Conservation (phyloP, 257 asterid genomes). For the Vinca minor region DNA sequence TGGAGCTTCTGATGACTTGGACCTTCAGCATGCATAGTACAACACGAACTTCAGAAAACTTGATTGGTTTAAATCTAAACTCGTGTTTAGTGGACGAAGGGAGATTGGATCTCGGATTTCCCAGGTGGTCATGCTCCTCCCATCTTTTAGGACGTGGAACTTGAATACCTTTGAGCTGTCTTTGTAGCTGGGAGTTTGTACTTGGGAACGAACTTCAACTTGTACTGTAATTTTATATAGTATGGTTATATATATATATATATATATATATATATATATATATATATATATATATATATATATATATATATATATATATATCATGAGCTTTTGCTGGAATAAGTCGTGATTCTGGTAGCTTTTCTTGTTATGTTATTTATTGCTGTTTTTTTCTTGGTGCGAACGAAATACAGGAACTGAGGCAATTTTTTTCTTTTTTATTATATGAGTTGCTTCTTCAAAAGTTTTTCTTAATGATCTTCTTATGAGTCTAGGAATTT, state of each 20-base stretch:
- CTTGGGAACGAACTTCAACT: not conserved
- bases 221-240: not conserved
- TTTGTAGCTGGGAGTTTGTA: not conserved
- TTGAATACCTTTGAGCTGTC: not conserved
- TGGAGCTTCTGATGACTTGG: not conserved
- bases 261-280: not conserved
- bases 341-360: not conserved
- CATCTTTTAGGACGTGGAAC: not conserved
- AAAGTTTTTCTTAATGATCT: no score
- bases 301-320: not conserved
- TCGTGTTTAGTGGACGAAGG: not conserved
- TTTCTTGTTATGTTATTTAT: no score
- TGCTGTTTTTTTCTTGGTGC: not conserved
- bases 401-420: no score
- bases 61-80: not conserved
- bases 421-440: no score
- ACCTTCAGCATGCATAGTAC: not conserved
- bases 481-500: no score
- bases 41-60: not conserved
- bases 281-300: not conserved
- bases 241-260: not conserved
- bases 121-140: not conserved
- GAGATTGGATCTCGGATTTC: not conserved
- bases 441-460: no score
- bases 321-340: not conserved